These are phyloP conservation scores for Fusarium penzigii DNA, from an alignment of 2,329 filamentous ascomycete genomes.

Conservation along the genomic window DNA sequence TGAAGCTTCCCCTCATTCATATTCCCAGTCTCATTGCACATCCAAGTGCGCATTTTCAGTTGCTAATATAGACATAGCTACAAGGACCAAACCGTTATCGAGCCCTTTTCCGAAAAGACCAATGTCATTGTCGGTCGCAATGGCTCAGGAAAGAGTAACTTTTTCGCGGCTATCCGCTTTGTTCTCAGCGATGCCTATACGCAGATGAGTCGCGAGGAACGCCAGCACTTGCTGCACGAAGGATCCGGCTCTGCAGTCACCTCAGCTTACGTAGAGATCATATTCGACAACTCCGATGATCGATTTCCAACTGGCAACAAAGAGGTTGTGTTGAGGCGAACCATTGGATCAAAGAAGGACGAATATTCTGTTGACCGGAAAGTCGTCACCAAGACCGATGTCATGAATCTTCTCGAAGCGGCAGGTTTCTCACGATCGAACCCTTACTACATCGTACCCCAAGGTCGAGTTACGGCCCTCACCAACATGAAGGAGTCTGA, in stretches of 20 bases:
- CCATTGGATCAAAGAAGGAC: conserved; percentile 96
- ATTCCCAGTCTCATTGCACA: conserved; percentile 4
- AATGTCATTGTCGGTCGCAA: conserved; percentile 99
- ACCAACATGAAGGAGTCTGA: conserved; percentile 99
- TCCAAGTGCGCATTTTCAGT: conserved; percentile 7
- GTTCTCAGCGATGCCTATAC: conserved; percentile 97
- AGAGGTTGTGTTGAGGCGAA: conserved; percentile 87
- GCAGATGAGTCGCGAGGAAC: conserved; percentile 92
- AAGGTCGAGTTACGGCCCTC: conserved; percentile 90
- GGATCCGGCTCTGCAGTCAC: conserved; percentile 96
- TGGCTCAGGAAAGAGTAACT: conserved; percentile 99
- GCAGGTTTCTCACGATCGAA: conserved; percentile 97
- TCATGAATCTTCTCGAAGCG: conserved; percentile 92
- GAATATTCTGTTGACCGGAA: conserved; percentile 98
- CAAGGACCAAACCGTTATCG: conserved; percentile 98
- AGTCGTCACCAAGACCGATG: conserved; percentile 90
- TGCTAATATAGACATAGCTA: conserved; percentile 62
- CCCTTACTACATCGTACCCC: conserved; percentile 98
- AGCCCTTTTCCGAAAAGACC: conserved; percentile 94
- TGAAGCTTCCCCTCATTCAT: neutral
- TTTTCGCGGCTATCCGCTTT: conserved; percentile 98
- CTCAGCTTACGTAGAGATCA: conserved; percentile 99
- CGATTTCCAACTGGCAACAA: conserved; percentile 92
- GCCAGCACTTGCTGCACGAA: conserved; percentile 94
- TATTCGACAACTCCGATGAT: conserved; percentile 96